Evolutionary conservation across 2,329 filamentous ascomycete species (phyloP).

Genomic region (Coniochaeta hoffmannii): DNA sequence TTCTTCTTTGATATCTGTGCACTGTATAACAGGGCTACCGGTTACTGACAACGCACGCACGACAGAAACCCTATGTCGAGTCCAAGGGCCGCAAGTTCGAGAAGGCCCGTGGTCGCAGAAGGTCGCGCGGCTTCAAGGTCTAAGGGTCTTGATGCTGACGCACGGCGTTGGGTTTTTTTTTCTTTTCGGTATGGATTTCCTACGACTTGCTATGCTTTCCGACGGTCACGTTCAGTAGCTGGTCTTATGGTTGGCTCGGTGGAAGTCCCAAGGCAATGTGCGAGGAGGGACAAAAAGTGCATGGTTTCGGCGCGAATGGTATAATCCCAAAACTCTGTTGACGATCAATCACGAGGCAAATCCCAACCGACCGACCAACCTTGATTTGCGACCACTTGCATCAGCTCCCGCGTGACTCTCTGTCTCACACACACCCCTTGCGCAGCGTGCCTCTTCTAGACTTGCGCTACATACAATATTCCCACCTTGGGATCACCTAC

Average conservation of each 20-base stretch:
- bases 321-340: constrained; percentile 16
- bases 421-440: too few species aligned
- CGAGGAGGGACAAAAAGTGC: constrained; percentile 17
- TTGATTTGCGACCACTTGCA: not conserved
- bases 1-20: constrained; percentile 5
- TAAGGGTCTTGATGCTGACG: constrained; percentile 46
- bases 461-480: too few species aligned
- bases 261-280: not conserved
- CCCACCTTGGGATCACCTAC: too few species aligned
- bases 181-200: constrained; percentile 4
- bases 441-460: too few species aligned
- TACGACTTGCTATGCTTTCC: not conserved
- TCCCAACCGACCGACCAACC: not conserved
- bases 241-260: not conserved
- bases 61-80: constrained; percentile 87
- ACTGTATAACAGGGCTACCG: not conserved
- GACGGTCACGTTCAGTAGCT: not conserved
- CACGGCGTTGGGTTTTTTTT: not conserved
- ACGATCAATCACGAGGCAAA: constrained; percentile 12
- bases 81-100: constrained; percentile 99
- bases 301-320: constrained; percentile 21
- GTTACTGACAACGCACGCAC: constrained; percentile 26
- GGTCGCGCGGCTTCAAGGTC: constrained; percentile 99
- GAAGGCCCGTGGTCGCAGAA: constrained; percentile 95
- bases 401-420: not conserved